Base-by-base conservation (phyloP, 1,284 basidiomycete species). In the Sporisorium graminicola region DNA sequence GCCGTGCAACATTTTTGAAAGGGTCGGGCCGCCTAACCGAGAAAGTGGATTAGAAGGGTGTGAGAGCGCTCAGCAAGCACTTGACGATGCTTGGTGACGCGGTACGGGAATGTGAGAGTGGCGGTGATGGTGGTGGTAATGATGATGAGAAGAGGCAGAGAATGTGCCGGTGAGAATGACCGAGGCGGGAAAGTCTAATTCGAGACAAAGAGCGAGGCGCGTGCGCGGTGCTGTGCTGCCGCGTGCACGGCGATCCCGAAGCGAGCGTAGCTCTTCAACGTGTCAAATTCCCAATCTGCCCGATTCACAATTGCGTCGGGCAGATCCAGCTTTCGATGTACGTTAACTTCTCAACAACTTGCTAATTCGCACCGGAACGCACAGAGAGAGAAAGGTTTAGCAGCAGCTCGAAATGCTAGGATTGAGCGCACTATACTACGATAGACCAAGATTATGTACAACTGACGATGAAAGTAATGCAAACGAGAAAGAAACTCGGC, bases 1-100 rank as follows among this genome's bases (percentile, higher is more conserved):
- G 56, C 83, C 81, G 69, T 85, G 83, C 66, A 85, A 66, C 83
- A 85, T 85, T 49, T 16, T 73, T 63, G 18, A 51, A 9, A 18
- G 37, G 29, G 40, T 26, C 27, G 35, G 20, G 46, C 20, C 20
- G 27, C 27, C 49, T 27, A 20, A 51, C 42, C 52, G 62, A 14
- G 33, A 8, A 12, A 9, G 33, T 3, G 8, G 33, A 14, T 12
- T 12, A 3, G 33, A 14, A 35, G 33, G n/a, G 2, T 43, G n/a
- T 20, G 8, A 9, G 29, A 31, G 40, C 40, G n/a, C 40, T 43
- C 40, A 10, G 40, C 40, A 43, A n/a, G 37, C 37, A 40, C 5
- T 6, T n/a, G 5, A 18, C 37, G 18, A 40, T n/a, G 37, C 40
- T 13, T 3, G 3, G 18, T 12, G 18, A 40, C 37, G n/a, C n/a